Evolutionary conservation across 73 alveolate genomes (phyloP).

Genomic region (Tetrahymena borealis): DNA sequence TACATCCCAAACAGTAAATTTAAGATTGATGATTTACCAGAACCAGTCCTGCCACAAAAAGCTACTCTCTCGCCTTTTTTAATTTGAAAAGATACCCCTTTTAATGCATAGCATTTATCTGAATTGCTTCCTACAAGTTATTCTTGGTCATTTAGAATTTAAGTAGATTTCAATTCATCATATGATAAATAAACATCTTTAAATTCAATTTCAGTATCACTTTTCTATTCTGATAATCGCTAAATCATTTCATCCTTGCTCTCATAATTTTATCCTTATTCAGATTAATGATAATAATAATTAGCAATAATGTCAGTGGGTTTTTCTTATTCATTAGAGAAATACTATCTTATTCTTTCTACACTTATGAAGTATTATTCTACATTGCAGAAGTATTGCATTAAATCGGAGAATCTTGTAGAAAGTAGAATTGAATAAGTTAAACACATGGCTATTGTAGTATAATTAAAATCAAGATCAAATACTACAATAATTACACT

Average conservation of each 20-base stretch:
- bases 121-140: background rate
- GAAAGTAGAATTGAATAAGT: conserved; percentile 34
- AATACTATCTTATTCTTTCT: conserved; percentile 30
- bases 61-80: conserved; percentile 64
- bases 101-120: conserved; percentile 27
- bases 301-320: background rate
- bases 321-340: conserved; percentile 9
- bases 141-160: background rate
- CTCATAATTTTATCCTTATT: background rate
- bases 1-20: conserved; percentile 62
- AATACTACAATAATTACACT: conserved; percentile 2
- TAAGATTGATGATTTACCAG: conserved; percentile 79
- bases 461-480: conserved; percentile 1
- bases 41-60: conserved; percentile 83
- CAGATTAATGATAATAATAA: too few species aligned
- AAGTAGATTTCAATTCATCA: conserved; percentile 18
- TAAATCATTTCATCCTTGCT: background rate
- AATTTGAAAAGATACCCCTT: conserved; percentile 7
- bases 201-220: background rate
- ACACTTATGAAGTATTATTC: conserved; percentile 26
- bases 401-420: conserved; percentile 8
- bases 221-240: background rate
- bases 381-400: conserved; percentile 10
- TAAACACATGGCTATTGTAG: conserved; percentile 26
- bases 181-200: conserved; percentile 27